Conservation (phyloP, 345 rosid genomes). For the Eutrema japonicum region DNA sequence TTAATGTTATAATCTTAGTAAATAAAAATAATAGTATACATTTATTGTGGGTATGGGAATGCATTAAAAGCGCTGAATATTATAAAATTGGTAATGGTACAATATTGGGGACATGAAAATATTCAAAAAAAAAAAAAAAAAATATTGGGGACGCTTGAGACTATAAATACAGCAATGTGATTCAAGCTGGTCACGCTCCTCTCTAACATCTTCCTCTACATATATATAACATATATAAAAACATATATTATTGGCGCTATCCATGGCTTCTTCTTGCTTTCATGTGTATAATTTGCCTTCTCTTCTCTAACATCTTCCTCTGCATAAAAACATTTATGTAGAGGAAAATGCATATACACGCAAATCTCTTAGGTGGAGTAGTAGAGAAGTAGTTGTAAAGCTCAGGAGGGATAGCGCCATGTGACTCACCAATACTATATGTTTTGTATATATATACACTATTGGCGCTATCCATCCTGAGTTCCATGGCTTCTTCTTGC, state of each 20-base stretch:
- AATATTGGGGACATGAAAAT: not conserved
- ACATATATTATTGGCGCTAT: no score
- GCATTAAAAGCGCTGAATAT: constrained; percentile 21
- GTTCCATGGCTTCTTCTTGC: constrained; percentile 40
- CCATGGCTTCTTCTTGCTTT: no score
- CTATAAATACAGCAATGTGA: constrained; percentile 25
- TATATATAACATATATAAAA: no score
- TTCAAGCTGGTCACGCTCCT: constrained; percentile 9
- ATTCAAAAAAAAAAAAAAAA: no score
- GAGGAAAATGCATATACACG: constrained; percentile 23
- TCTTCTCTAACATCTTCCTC: no score
- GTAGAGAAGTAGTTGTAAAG: constrained; percentile 39
- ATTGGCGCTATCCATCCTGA: constrained; percentile 44
- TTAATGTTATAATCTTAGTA: not conserved
- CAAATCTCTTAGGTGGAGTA: constrained; percentile 8
- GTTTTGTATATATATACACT: not conserved
- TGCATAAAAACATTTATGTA: not conserved
- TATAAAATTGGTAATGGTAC: not conserved
- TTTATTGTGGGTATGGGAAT: constrained; percentile 27
- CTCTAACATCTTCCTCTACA: not conserved
- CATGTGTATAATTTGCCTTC: no score
- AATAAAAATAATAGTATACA: not conserved
- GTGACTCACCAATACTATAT: not conserved
- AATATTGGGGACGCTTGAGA: constrained; percentile 6
- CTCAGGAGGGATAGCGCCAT: constrained; percentile 46